A percentile compares a stretch with the other conserved stretches of the same genome.
These are phyloP conservation scores for Puccinia horiana DNA, from an alignment of 1,284 basidiomycete species.

Conservation along the genomic window DNA sequence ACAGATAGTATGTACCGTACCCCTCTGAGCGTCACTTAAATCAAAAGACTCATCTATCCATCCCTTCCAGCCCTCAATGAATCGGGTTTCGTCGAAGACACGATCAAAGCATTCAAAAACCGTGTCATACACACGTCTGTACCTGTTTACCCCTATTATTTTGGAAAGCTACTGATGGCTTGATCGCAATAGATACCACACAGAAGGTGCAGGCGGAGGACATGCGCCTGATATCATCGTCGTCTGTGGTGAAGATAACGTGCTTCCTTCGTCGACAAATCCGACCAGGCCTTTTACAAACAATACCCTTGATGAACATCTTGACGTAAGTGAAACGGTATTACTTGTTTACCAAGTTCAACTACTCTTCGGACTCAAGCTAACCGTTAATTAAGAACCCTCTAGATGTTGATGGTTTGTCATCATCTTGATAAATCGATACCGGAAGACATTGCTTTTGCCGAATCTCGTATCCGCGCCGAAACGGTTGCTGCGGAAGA, in stretches of 20 bases:
- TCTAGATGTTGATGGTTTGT: constrained; percentile 87
- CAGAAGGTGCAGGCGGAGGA: constrained; percentile 92
- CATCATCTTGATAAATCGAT: constrained; percentile 57
- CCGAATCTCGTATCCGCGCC: constrained; percentile 92
- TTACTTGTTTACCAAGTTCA: neutral
- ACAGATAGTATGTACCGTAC: constrained; percentile 91
- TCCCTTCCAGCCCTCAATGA: constrained; percentile 49
- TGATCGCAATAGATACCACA: constrained; percentile 69
- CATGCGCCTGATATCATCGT: constrained; percentile 98
- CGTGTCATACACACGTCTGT: constrained; percentile 84
- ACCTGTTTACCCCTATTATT: constrained; percentile 1
- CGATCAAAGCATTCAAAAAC: constrained; percentile 83
- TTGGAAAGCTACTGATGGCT: neutral
- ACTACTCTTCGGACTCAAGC: neutral
- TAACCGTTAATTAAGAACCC: neutral
- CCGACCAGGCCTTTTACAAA: constrained; percentile 88
- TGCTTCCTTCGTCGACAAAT: constrained; percentile 96
- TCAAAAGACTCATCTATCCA: constrained; percentile 1
- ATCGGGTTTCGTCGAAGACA: constrained; percentile 64
- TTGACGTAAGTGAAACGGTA: constrained; percentile 70
- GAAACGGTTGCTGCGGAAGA: constrained; percentile 99
- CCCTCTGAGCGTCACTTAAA: constrained; percentile 65
- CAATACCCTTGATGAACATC: constrained; percentile 95
- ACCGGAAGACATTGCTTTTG: constrained; percentile 90
- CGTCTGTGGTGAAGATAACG: constrained; percentile 84